Evolutionary conservation across 305 asterid species (phyloP).

Genomic region (Lippia alba): DNA sequence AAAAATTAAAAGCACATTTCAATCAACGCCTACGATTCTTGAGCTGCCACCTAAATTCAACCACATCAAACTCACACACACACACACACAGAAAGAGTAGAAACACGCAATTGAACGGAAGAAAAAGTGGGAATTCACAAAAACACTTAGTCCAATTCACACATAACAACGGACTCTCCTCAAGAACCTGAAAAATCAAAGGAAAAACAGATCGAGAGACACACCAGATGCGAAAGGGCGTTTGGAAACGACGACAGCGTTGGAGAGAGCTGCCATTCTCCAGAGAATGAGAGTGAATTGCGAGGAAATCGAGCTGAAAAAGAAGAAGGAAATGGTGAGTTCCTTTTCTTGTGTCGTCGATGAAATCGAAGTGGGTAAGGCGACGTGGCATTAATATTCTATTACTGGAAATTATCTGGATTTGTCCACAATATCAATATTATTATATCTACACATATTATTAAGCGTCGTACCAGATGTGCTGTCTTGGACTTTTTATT

Average conservation of each 20-base stretch:
- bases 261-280: slow-evolving; percentile 46
- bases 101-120: neutral
- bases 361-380: slow-evolving; percentile 36
- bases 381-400: slow-evolving; percentile 31
- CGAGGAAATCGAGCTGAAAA: slow-evolving; percentile 8
- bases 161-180: neutral
- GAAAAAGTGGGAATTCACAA: neutral
- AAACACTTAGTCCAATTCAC: neutral
- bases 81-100: neutral
- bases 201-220: neutral
- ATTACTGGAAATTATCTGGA: too few relatives aligned
- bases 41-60: slow-evolving; percentile 8
- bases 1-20: too few relatives aligned
- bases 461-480: too few relatives aligned
- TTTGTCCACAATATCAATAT: too few relatives aligned
- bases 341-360: slow-evolving; percentile 27
- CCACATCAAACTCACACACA: neutral
- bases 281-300: slow-evolving; percentile 7
- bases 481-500: too few relatives aligned
- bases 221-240: slow-evolving; percentile 43
- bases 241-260: slow-evolving; percentile 36
- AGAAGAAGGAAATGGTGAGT: neutral
- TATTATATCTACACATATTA: too few relatives aligned
- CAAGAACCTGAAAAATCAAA: neutral
- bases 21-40: neutral